A percentile compares a stretch with the other conserved stretches of the same genome.
These are phyloP conservation scores for Tricholoma matsutake DNA, from an alignment of 768 basidiomycete species.

Conservation along the genomic window DNA sequence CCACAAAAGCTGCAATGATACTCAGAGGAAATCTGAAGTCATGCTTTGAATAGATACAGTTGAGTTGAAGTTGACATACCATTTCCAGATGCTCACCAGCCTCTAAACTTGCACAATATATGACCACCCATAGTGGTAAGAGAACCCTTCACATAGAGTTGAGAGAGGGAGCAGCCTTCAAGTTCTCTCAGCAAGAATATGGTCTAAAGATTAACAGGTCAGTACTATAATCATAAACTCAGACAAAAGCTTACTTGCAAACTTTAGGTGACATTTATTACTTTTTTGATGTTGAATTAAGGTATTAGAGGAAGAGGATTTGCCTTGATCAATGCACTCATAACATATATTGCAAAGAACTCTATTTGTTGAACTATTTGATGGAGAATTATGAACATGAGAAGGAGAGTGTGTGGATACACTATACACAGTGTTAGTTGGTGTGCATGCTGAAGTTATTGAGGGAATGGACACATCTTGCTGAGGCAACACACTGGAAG, in stretches of 20 bases:
- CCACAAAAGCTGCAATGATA: constrained; percentile 28
- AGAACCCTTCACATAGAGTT: not conserved
- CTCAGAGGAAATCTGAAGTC: too few species aligned
- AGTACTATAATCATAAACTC: too few species aligned
- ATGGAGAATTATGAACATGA: not conserved
- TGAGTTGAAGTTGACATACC: not conserved
- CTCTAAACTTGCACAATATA: too few species aligned
- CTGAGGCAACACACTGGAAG: too few species aligned
- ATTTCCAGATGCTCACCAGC: too few species aligned
- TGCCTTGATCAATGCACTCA: not conserved
- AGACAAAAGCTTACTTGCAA: not conserved
- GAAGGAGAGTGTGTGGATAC: not conserved
- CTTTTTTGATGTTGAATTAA: too few species aligned
- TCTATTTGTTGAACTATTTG: not conserved
- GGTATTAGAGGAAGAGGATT: too few species aligned
- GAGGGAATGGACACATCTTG: too few species aligned
- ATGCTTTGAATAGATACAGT: not conserved
- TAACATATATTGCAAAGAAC: not conserved
- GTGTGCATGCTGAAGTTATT: not conserved
- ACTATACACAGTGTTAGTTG: not conserved
- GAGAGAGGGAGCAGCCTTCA: too few species aligned
- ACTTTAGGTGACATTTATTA: not conserved
- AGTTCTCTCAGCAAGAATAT: not conserved
- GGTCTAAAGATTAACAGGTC: not conserved
- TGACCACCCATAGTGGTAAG: too few species aligned